Evolutionary conservation across 768 basidiomycete genomes (phyloP), one percentile per base, ranked within the genome.

Genomic region (Leucosporidium yakuticum): DNA sequence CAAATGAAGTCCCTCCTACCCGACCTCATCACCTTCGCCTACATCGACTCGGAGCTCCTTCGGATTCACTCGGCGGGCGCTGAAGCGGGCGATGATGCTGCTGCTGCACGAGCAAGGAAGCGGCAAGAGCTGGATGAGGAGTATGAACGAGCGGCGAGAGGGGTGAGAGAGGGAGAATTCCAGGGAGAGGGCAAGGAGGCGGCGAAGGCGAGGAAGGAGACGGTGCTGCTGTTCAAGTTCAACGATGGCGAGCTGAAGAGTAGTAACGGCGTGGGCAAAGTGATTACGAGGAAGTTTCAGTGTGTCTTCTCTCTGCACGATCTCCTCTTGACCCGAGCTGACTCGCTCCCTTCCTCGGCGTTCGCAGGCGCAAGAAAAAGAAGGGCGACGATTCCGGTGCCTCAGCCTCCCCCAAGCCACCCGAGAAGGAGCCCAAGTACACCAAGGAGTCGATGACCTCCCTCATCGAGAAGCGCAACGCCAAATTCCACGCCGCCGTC

Each of bases 1-100:
- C 88, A 93, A 78, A 81, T 95, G 68, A 93, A 93, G 89, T 91
- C 89, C 14, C 82, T 95, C n/a, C 79, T 93, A 20, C 91, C 91
- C 1, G 85, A 88, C 65, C 80, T 90, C 50, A 81, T 95, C 73
- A 86, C 83, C 61, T 94, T 94, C 74, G 87, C 90, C 11, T 94
- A 92, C 75, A 86, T 88, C 69, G 85, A 88, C 63, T 78, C 80
- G 36, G 81, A 83, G 56, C 83, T 88, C 55, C 77, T 89, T 19
- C 83, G 83, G 60, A 81, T 87, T 62, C 83, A 87, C 63, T 71
- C 71, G 15, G 75, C 75, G 9, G 78, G 81, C 47, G 27, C 69
- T 72, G 48, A 77, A 76, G 47, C 76, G 60, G 59, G 60, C 23
- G 44, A 44, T 15, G 60, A 32, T 44, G 65, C 64, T 12, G 56